These are phyloP conservation scores for Corylus avellana DNA, from an alignment of 306 rosid species.

Conservation along the genomic window DNA sequence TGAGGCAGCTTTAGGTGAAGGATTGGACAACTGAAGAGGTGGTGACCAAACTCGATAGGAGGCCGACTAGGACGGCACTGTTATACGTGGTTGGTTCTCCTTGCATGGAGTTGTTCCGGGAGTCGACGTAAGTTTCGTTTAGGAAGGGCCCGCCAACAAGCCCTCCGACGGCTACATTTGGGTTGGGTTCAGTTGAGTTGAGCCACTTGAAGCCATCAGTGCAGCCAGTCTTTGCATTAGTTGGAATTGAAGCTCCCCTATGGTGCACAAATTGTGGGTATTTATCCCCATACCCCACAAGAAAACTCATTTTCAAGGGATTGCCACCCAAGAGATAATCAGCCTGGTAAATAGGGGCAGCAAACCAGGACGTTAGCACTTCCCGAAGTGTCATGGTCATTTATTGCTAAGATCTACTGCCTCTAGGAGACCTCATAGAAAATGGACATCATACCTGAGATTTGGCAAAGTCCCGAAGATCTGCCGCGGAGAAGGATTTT, in stretches of 20 bases:
- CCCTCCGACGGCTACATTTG: slow-evolving; percentile 87
- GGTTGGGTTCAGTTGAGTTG: slow-evolving; percentile 68
- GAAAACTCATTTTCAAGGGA: slow-evolving; percentile 79
- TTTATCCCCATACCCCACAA: slow-evolving; percentile 83
- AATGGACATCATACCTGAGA: slow-evolving; percentile 63
- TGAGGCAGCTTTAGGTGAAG: slow-evolving; percentile 41
- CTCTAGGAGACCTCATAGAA: neutral
- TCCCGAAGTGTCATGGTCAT: slow-evolving; percentile 2
- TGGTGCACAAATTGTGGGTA: slow-evolving; percentile 91
- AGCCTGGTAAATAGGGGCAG: slow-evolving; percentile 50
- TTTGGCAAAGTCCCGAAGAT: slow-evolving; percentile 72
- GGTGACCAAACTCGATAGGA: slow-evolving; percentile 88
- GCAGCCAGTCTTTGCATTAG: slow-evolving; percentile 54
- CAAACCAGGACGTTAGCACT: slow-evolving; percentile 13
- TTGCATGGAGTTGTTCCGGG: slow-evolving; percentile 87
- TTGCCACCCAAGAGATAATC: slow-evolving; percentile 89
- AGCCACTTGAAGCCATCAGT: slow-evolving; percentile 79
- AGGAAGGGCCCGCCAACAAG: slow-evolving; percentile 93
- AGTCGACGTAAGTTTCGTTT: slow-evolving; percentile 70
- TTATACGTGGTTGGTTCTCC: slow-evolving; percentile 92
- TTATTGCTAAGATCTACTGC: slow-evolving; percentile 13
- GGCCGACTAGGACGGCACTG: slow-evolving; percentile 81
- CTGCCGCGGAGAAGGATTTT: slow-evolving; percentile 57
- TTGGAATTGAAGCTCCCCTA: slow-evolving; percentile 95
- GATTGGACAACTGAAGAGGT: slow-evolving; percentile 77